Evolutionary conservation across 2,329 filamentous ascomycete genomes (phyloP).

Genomic region (Aspergillus glaucus): DNA sequence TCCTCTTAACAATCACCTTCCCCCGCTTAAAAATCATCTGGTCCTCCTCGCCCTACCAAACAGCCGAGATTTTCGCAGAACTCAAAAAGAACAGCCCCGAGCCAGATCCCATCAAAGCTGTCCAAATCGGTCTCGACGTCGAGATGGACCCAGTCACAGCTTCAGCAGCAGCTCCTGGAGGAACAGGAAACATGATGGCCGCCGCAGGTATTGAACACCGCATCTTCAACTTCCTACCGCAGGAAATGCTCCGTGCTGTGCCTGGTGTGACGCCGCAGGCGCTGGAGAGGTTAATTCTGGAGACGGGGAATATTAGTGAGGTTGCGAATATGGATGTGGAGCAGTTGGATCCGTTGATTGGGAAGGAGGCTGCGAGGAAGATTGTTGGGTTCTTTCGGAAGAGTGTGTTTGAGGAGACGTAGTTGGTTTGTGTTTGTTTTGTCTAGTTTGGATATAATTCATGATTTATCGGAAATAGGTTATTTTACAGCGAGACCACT

Average conservation of each 20-base stretch:
- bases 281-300: slow-evolving; percentile 63
- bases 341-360: slow-evolving; percentile 68
- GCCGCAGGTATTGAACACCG: slow-evolving; percentile 53
- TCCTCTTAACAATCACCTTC: slow-evolving; percentile 86
- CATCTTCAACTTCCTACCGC: slow-evolving; percentile 74
- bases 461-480: background rate
- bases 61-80: slow-evolving; percentile 91
- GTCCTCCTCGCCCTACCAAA: slow-evolving; percentile 90
- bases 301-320: slow-evolving; percentile 70
- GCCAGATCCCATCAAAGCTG: slow-evolving; percentile 82
- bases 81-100: slow-evolving; percentile 86
- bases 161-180: background rate
- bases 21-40: slow-evolving; percentile 86
- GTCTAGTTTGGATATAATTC: background rate
- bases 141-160: slow-evolving; percentile 30
- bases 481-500: background rate
- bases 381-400: slow-evolving; percentile 76
- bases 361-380: slow-evolving; percentile 67
- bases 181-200: slow-evolving; percentile 47
- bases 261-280: slow-evolving; percentile 80
- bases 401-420: slow-evolving; percentile 47
- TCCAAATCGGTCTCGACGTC: slow-evolving; percentile 69
- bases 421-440: background rate
- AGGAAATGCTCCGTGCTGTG: slow-evolving; percentile 82
- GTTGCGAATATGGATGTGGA: slow-evolving; percentile 77